Evolutionary conservation across 2,329 filamentous ascomycete species (phyloP), one percentile per base, ranked within the genome.

Genomic region (Malbranchea zuffiana): DNA sequence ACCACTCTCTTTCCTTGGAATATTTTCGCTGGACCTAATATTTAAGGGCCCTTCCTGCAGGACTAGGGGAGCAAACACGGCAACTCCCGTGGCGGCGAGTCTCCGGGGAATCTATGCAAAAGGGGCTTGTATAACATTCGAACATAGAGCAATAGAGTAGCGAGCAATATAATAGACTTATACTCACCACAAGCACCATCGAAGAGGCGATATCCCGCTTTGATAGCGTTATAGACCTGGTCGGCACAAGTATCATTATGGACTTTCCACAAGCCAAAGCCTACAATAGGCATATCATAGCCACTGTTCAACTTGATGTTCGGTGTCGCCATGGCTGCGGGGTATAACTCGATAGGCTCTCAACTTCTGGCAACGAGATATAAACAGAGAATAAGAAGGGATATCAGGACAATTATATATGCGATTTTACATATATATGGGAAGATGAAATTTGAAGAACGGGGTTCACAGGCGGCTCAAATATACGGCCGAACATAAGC

Each of bases 251-350:
- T 77, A 37, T 74, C 72, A 48, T 80, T 81, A 59, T 75, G 75
- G 47, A 90, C 80, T 67, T 90, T 90, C 83, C 83, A 90, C 48
- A 88, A 72, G 42, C 63, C 62, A 37, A 63, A 64, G 31, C 62
- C 62, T 41, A 64, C 61, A 30, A 61, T 44, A 44, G 62, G 62
- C 62, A 65, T 63, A 30, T 57, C 48, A 40, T 47, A 46, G 36
- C 56, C 55, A 37, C 43, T 50, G 49, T 41, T 53, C 12, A 41
- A 33, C 34, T 50, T 47, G 28, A 45, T 28, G 8, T 29, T 33
- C 6, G 21, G 24, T 20, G 35, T 7, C 18, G 7, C 29, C 35
- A 38, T 38, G 12, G 7, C 27, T 18, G 11, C 6, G 4, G 18
- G n/a, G n/a, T n/a, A n/a, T n/a, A n/a, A n/a, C n/a, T n/a, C n/a